Conservation (phyloP, 2,329 filamentous ascomycete genomes). For the Metarhizium humberi region DNA sequence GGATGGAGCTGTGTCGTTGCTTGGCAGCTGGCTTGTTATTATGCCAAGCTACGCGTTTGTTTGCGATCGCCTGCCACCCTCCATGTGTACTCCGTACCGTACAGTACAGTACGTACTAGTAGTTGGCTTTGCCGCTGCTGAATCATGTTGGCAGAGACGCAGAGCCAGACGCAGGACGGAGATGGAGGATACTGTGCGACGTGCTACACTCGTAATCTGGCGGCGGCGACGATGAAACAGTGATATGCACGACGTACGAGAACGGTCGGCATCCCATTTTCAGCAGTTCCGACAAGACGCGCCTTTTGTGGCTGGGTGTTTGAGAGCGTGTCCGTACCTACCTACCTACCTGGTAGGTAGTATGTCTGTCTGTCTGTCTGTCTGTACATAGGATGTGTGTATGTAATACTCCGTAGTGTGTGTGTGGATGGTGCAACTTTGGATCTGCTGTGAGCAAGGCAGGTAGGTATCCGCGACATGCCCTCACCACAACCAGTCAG, state of each 20-base stretch:
- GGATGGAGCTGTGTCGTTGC: too few species aligned
- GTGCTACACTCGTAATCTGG: background rate
- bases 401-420: background rate
- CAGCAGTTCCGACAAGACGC: constrained; percentile 9
- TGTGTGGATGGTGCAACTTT: constrained; percentile 1
- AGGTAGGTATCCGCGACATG: constrained; percentile 1
- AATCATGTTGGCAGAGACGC: background rate
- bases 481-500: background rate
- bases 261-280: constrained; percentile 11
- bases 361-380: too few species aligned
- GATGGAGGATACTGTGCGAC: background rate
- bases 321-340: background rate
- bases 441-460: background rate
- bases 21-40: background rate
- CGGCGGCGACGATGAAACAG: background rate
- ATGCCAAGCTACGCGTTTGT: constrained; percentile 1
- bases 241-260: background rate
- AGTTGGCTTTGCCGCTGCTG: too few species aligned
- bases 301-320: constrained; percentile 2
- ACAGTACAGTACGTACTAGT: too few species aligned
- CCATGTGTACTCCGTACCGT: too few species aligned
- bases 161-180: background rate
- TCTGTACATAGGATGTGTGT: too few species aligned
- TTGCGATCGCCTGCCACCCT: constrained; percentile 1
- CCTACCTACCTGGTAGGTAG: too few species aligned